These are phyloP conservation scores for Lodderomyces jiufengensis DNA, from an alignment of 1,139 yeast species.

Conservation along the genomic window DNA sequence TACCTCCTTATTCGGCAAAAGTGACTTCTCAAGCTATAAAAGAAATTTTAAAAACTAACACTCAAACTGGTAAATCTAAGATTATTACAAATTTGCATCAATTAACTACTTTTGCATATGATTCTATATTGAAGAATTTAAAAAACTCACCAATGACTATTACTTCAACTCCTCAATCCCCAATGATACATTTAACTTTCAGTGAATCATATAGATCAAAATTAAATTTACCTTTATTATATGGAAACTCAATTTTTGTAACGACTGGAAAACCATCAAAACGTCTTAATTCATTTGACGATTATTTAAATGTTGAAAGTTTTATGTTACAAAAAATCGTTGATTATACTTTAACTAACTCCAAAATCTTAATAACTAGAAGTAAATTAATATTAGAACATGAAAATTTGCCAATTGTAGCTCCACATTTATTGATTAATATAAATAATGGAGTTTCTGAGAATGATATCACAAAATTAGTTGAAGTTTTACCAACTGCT, in stretches of 20 bases:
- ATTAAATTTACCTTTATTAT: conserved; percentile 44
- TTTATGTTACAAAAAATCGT: conserved; percentile 61
- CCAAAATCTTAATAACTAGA: conserved; percentile 63
- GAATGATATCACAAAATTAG: conserved; percentile 44
- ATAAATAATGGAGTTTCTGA: conserved; percentile 52
- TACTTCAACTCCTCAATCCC: conserved; percentile 58
- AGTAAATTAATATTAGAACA: conserved; percentile 67
- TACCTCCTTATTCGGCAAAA: conserved; percentile 87
- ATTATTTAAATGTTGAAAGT: conserved; percentile 55
- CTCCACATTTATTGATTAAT: conserved; percentile 65
- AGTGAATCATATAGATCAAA: conserved; percentile 38
- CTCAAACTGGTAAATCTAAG: conserved; percentile 28
- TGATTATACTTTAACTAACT: conserved; percentile 46
- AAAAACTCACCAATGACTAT: conserved; percentile 40
- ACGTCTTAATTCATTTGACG: conserved; percentile 32
- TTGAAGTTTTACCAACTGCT: conserved; percentile 16
- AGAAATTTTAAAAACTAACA: conserved; percentile 31
- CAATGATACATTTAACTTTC: conserved; percentile 63
- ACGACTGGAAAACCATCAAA: conserved; percentile 38
- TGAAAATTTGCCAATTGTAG: conserved; percentile 68
- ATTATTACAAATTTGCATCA: conserved; percentile 28
- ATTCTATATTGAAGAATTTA: conserved; percentile 8
- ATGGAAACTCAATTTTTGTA: conserved; percentile 42
- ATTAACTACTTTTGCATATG: conserved; percentile 20
- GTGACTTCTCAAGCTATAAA: conserved; percentile 63